Evolutionary conservation across 805 yeast genomes (phyloP).

Genomic region (Candida nanaspora): DNA sequence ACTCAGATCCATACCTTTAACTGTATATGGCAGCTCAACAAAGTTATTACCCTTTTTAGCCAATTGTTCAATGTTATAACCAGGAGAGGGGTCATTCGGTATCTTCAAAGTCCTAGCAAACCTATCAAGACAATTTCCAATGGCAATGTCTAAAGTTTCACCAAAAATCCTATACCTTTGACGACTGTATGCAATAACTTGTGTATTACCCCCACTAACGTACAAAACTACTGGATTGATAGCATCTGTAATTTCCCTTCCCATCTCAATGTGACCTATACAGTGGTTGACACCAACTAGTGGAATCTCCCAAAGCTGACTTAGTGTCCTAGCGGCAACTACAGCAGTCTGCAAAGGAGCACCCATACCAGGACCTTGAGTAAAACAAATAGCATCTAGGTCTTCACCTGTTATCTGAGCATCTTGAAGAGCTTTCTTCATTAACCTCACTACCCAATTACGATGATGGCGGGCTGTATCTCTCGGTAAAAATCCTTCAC

Average conservation of each 20-base stretch:
- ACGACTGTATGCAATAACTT: conserved; percentile 91
- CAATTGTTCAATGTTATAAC: conserved; percentile 91
- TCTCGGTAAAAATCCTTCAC: conserved; percentile 94
- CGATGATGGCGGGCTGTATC: conserved; percentile 97
- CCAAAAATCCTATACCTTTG: conserved; percentile 97
- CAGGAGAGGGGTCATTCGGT: conserved; percentile 93
- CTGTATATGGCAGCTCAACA: conserved; percentile 87
- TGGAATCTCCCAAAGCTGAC: conserved; percentile 76
- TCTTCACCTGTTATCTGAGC: conserved; percentile 45
- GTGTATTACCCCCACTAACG: conserved; percentile 98
- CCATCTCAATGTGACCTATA: conserved; percentile 98
- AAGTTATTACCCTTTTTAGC: conserved; percentile 64
- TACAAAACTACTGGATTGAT: conserved; percentile 93
- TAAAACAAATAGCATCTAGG: conserved; percentile 80
- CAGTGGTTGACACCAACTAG: conserved; percentile 95
- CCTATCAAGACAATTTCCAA: conserved; percentile 93
- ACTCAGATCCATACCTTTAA: conserved; percentile 96
- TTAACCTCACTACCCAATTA: conserved; percentile 83
- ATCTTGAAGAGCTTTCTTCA: conserved; percentile 57
- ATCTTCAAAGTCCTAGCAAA: conserved; percentile 89
- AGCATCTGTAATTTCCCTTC: conserved; percentile 97
- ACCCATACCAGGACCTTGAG: conserved; percentile 99
- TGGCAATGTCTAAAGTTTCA: conserved; percentile 96
- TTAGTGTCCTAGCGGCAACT: conserved; percentile 80
- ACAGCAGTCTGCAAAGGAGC: conserved; percentile 95